phyloP scores from a whole-genome alignment of 495 filamentous ascomycete species.

The Xylaria longipes region DNA sequence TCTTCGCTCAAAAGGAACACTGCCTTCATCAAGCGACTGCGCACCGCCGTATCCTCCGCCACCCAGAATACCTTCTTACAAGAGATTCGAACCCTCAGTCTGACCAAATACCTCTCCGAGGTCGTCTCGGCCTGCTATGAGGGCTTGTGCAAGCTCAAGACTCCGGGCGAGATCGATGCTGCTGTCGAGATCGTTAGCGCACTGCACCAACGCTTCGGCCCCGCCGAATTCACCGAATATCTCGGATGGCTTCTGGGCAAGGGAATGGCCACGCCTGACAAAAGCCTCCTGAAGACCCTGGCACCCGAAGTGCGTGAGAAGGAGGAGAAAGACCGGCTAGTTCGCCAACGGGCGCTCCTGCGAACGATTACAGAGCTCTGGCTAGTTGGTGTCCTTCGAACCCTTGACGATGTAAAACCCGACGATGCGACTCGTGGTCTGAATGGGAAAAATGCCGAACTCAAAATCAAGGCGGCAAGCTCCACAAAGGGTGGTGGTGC shows the following conservation, averaged over 20 bases:
- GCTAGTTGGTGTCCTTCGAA: constrained; percentile 87
- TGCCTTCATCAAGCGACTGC: constrained; percentile 95
- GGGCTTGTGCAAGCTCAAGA: constrained; percentile 89
- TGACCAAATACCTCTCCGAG: constrained; percentile 97
- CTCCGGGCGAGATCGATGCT: constrained; percentile 85
- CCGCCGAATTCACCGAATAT: constrained; percentile 86
- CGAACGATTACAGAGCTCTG: constrained; percentile 94
- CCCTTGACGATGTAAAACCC: constrained; percentile 87
- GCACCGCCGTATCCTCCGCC: constrained; percentile 82
- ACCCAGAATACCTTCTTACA: constrained; percentile 83
- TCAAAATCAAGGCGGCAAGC: constrained; percentile 54
- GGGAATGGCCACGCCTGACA: constrained; percentile 91
- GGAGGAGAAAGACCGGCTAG: constrained; percentile 92
- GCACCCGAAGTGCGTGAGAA: constrained; percentile 83
- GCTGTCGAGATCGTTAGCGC: constrained; percentile 93
- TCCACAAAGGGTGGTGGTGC: constrained; percentile 62
- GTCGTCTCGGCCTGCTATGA: constrained; percentile 98
- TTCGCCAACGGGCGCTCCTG: constrained; percentile 83
- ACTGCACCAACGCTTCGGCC: constrained; percentile 94
- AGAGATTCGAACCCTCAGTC: constrained; percentile 88
- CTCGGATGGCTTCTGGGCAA: constrained; percentile 93
- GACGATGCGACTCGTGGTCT: constrained; percentile 75
- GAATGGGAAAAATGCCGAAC: constrained; percentile 60
- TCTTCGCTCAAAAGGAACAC: constrained; percentile 99
- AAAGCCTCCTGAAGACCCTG: constrained; percentile 78